phyloP scores from a whole-genome alignment of 345 rosid species.

The Salix caprea region DNA sequence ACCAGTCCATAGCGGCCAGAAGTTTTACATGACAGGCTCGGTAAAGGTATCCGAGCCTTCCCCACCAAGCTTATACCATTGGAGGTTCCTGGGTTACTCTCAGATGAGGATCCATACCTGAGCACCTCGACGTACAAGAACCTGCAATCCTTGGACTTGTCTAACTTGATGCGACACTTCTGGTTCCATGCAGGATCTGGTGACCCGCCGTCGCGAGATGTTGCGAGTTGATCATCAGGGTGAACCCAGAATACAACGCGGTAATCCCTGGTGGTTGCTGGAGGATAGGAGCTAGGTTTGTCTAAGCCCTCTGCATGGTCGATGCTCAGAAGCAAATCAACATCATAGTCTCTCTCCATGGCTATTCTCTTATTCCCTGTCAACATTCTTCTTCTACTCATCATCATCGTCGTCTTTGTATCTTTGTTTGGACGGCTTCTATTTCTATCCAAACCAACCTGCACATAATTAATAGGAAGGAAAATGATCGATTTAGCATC shows the following conservation, averaged over 20 bases:
- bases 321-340: not conserved
- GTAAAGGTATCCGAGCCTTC: conserved; percentile 4
- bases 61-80: conserved; percentile 1
- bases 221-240: not conserved
- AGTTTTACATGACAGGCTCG: not conserved
- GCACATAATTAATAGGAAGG: not conserved
- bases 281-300: not conserved
- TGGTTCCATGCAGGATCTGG: conserved; percentile 2
- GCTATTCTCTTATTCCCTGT: not conserved
- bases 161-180: not conserved
- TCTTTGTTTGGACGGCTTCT: not conserved
- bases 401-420: not conserved
- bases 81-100: conserved; percentile 6
- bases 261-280: not conserved
- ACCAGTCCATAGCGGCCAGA: conserved; percentile 4
- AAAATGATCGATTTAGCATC: not conserved
- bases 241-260: not conserved
- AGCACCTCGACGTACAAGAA: conserved; percentile 9
- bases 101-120: not conserved
- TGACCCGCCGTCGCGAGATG: not conserved
- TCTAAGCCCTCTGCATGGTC: conserved; percentile 8
- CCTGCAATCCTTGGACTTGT: not conserved
- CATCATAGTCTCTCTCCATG: not conserved
- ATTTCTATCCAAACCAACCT: not conserved
- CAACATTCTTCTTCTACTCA: not conserved